phyloP scores from a whole-genome alignment of 2,329 filamentous ascomycete genomes.

The Colletotrichum siamense region DNA sequence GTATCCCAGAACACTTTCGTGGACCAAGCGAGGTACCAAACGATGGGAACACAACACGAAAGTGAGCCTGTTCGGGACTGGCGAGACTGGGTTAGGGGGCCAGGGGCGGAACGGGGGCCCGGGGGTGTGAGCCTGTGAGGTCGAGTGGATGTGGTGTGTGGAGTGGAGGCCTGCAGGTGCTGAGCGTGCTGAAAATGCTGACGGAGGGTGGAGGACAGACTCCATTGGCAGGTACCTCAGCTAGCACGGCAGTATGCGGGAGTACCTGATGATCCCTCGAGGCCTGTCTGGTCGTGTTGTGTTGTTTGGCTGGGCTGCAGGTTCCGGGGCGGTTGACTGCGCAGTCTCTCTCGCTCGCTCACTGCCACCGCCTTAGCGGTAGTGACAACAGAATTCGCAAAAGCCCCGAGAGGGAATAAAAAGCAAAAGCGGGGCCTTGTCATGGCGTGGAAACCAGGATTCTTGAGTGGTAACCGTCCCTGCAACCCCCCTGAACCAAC shows the following conservation, averaged over 20 bases:
- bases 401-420: slow-evolving; percentile 19
- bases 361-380: neutral
- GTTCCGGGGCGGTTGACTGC: neutral
- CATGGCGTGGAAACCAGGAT: slow-evolving; percentile 6
- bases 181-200: neutral
- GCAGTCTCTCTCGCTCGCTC: neutral
- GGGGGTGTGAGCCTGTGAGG: neutral
- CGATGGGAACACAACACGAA: neutral
- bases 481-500: neutral
- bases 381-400: slow-evolving; percentile 4
- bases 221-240: neutral
- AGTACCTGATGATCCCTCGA: neutral
- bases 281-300: neutral
- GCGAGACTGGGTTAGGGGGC: slow-evolving; percentile 17
- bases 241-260: neutral
- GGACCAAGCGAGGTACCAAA: neutral
- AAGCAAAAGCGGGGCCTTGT: neutral
- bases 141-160: neutral
- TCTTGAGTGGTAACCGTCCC: neutral
- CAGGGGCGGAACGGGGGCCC: slow-evolving; percentile 9
- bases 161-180: neutral
- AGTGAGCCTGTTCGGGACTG: slow-evolving; percentile 13
- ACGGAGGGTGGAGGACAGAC: neutral
- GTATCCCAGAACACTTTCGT: slow-evolving; percentile 8
- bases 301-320: neutral